phyloP scores from a whole-genome alignment of 2,329 filamentous ascomycete species.

The Aspergillus caelatus region DNA sequence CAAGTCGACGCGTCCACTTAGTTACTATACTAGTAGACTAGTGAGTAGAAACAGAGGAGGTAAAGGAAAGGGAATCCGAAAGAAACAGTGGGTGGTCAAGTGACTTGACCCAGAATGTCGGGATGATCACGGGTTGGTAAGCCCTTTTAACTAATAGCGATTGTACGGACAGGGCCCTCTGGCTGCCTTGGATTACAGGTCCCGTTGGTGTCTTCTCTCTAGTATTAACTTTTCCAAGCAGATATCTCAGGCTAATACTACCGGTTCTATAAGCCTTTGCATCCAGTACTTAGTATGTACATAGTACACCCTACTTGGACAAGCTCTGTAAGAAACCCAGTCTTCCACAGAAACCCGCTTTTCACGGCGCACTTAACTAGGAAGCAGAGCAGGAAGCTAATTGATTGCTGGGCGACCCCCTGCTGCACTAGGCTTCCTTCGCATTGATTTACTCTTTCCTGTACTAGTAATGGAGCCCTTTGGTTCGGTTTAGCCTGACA shows the following conservation, averaged over 20 bases:
- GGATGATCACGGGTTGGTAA: background rate
- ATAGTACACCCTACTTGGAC: background rate
- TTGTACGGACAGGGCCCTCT: background rate
- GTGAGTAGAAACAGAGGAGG: background rate
- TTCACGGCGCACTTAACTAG: background rate
- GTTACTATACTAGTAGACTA: background rate
- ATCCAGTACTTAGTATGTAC: background rate
- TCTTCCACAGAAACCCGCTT: background rate
- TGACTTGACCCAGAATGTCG: background rate
- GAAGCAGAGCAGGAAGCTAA: background rate
- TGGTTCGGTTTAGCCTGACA: background rate
- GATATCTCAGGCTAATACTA: background rate
- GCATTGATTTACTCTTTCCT: background rate
- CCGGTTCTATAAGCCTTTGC: background rate
- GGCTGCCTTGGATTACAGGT: background rate
- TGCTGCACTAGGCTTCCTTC: background rate
- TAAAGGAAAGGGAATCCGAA: background rate
- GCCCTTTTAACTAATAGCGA: background rate
- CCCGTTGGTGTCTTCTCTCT: background rate
- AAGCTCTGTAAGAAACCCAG: background rate
- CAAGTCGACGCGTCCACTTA: background rate
- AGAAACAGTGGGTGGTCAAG: background rate
- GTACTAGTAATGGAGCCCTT: background rate
- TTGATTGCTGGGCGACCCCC: background rate
- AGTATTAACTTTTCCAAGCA: background rate